Evolutionary conservation across 352 stramenopile genomes (phyloP), one percentile per base, ranked within the genome.

Genomic region (Pythium scleroteichum): DNA sequence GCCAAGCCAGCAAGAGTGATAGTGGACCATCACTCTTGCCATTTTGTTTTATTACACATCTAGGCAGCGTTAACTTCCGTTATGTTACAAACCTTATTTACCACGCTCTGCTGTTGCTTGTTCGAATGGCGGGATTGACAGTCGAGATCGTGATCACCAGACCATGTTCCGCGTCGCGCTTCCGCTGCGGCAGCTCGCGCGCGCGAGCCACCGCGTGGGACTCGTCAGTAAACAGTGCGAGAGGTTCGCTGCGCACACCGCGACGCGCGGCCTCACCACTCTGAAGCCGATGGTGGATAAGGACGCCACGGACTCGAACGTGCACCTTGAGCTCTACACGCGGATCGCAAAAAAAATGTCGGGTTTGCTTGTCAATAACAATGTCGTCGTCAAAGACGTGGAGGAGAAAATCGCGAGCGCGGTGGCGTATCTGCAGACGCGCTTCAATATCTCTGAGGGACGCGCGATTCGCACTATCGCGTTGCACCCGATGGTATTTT

Each of bases 11-110:
- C 35, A 26, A 56, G 60, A 59, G 58, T 65, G 57, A 64, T 55
- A 33, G 16, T 64, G 29, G 29, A 35, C 29, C 29, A 35, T 35
- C 29, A 35, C 29, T 35, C 22, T 27, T 19, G n/a, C 4, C 3
- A n/a, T 56, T 29, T 45, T 42, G 38, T 60, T 45, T 16, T 26
- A 29, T 52, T 58, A 53, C 58, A 40, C n/a, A 65, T 49, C 17
- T 58, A 35, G 9, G 1, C 50, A 40, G 29, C 29, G 29, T 35
- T 35, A 35, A 10, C 5, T 35, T 35, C 10, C 29, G 29, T 5
- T 5, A 35, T 35, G 29, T 35, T 66, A 59, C 26, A 32, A 59
- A 66, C 49, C 32, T 10, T 64, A 52, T 51, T 56, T 62, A 54
- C 45, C 44, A 53, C 23, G 16, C 41, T 2, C 9, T 47, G 29